Evolutionary conservation across 2,329 filamentous ascomycete species (phyloP), one percentile per base, ranked within the genome.

Genomic region (Biscogniauxia mediterranea): DNA sequence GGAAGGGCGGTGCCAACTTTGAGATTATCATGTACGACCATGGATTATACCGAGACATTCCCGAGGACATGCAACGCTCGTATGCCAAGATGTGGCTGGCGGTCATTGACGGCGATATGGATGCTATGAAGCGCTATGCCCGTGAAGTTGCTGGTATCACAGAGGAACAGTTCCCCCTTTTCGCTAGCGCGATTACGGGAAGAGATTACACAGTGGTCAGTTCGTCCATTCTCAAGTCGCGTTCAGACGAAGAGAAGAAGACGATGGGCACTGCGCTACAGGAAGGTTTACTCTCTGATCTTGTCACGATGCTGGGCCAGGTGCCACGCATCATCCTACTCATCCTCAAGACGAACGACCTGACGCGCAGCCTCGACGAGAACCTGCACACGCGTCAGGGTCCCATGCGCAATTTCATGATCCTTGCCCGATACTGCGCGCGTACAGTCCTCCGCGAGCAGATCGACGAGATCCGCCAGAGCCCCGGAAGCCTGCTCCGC

Each of bases 31-130:
- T 99, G 2, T 99, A 99, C 78, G 95, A 99, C 73, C 95, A 99
- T 75, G 96, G 95, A 2, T 83, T 99, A 2, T 99, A 99, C 77
- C 90, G 96, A 61, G 92, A 96, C 68, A 98, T 98, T 57, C 91
- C 93, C 0, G 80, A 87, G 60, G 78, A 86, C 1, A 78, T 97
- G 26, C 89, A 93, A 57, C 87, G 93, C 23, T 91, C 89, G 19
- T 99, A 99, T 71, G 95, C 95, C 57, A 96, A 97, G 76, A 90
- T 99, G 74, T 99, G 95, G 95, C 87, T 99, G 11, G 93, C 95
- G 5, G 92, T 99, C 23, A 90, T 99, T 57, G 92, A 98, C 68
- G 90, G 90, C 0, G 92, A 99, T 71, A 89, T 97, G 77, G 77
- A 83, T 2, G 82, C 83, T 20, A 99, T 99, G 95, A 89, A 92